Evolutionary conservation across 129 eudicot species (phyloP).

Genomic region (Pittosporum tobira): DNA sequence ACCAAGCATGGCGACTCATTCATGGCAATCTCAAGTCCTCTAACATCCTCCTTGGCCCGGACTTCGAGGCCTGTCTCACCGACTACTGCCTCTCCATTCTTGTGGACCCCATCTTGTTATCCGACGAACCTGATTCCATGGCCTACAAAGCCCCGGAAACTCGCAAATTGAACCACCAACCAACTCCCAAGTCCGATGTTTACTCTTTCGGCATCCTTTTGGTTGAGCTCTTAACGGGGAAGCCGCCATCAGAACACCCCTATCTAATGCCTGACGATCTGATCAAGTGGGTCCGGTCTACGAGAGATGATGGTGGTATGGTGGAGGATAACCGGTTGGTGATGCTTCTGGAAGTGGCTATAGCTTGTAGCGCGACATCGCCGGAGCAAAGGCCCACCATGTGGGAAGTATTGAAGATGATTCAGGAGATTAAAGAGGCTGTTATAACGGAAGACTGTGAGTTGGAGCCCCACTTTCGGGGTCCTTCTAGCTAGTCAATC

Average conservation of each 20-base stretch:
- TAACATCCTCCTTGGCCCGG: conserved; percentile 77
- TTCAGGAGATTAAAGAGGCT: conserved; percentile 84
- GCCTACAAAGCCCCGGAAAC: conserved; percentile 72
- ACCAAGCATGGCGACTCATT: conserved; percentile 95
- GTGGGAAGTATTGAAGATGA: conserved; percentile 94
- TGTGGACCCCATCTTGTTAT: conserved; percentile 13
- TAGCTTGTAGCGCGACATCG: conserved; percentile 56
- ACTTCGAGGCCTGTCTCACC: conserved; percentile 84
- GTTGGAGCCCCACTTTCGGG: background rate
- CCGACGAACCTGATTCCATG: conserved; percentile 28
- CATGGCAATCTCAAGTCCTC: conserved; percentile 87
- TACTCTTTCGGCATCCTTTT: conserved; percentile 75
- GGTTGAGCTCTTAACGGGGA: conserved; percentile 70
- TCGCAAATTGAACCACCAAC: conserved; percentile 37
- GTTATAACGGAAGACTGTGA: conserved; percentile 30
- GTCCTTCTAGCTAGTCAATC: background rate
- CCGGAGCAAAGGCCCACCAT: conserved; percentile 90
- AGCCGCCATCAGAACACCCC: conserved; percentile 64
- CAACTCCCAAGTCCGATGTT: conserved; percentile 70
- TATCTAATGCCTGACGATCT: conserved; percentile 47
- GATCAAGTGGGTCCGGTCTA: conserved; percentile 53
- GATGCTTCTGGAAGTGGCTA: conserved; percentile 82
- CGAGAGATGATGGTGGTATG: conserved; percentile 47
- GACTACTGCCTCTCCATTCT: conserved; percentile 74
- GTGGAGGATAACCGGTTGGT: conserved; percentile 42